Evolutionary conservation across 225 moss, liverwort and hornwort species (phyloP), one percentile per base, ranked within the genome.

Genomic region (Polytrichum commune): DNA sequence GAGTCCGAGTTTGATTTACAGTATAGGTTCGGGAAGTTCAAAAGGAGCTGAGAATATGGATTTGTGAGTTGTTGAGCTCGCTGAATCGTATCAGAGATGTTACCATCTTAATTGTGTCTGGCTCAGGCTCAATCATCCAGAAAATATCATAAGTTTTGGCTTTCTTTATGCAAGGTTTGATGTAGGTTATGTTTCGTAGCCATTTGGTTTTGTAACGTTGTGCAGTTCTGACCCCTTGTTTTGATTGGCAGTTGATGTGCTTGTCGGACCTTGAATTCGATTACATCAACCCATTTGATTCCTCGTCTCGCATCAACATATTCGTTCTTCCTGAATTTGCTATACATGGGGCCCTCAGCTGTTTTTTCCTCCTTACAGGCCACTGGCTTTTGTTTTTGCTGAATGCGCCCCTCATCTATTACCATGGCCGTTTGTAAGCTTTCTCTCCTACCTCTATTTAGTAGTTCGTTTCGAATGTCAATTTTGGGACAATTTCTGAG

Each of bases 201-300:
- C 55, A n/a, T 69, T 61, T 16, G 70, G 74, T 71, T 53, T 55
- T 75, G 46, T 83, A 94, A 98, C 94, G 9, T 9, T 35, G 35
- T 8, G 35, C 9, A 35, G 35, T 35, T 35, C 35, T 35, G 35
- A 35, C 35, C 6, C 9, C 9, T 35, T 35, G 35, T 35, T 35
- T 8, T 35, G 35, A 8, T 35, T 9, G 8, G 8, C 35, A 35
- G 35, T 82, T 98, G 35, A 98, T 98, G 92, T 95, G 95, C 71
- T 86, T 98, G 76, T 95, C 98, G 19, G 98, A 98, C 82, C 80
- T 98, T 74, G 98, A 98, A 75, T 98, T 95, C 75, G 98, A 98
- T 71, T 95, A 98, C 77, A 91, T 98, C 84, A 98, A 98, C 70
- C 95, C 98, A 30, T 98, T 89, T 68, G 98, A 98, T 77, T 95